phyloP scores from a whole-genome alignment of 2,329 filamentous ascomycete genomes.

The Dryadomyces quercus-mongolicae region DNA sequence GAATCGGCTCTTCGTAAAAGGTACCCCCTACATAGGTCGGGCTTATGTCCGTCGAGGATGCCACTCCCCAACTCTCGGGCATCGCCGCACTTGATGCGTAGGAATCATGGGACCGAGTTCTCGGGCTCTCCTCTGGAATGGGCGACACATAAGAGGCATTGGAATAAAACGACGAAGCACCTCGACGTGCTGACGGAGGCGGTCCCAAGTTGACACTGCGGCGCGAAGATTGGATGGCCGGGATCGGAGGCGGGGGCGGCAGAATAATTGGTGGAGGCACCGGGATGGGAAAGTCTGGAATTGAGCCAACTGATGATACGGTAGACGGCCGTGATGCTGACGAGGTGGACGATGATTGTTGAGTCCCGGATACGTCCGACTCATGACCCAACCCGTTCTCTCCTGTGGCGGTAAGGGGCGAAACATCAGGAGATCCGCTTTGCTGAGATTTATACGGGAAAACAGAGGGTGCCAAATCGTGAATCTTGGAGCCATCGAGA shows the following conservation, averaged over 20 bases:
- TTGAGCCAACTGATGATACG: conserved; percentile 40
- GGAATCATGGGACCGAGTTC: conserved; percentile 46
- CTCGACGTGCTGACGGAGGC: conserved; percentile 47
- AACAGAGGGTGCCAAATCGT: conserved; percentile 44
- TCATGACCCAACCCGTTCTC: conserved; percentile 21
- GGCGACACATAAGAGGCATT: conserved; percentile 58
- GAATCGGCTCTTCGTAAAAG: conserved; percentile 33
- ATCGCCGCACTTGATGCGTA: conserved; percentile 63
- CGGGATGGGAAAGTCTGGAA: conserved; percentile 46
- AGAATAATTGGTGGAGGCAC: conserved; percentile 15
- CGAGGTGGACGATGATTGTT: conserved; percentile 19
- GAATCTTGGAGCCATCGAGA: conserved; percentile 40
- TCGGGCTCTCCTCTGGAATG: conserved; percentile 59
- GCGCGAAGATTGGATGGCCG: conserved; percentile 17
- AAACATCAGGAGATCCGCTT: background rate
- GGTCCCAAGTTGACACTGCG: conserved; percentile 45
- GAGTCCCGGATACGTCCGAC: conserved; percentile 29
- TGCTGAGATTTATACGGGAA: conserved; percentile 15
- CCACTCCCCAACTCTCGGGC: conserved; percentile 52
- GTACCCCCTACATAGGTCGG: conserved; percentile 31
- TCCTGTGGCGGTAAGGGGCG: conserved; percentile 17
- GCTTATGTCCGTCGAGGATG: conserved; percentile 29
- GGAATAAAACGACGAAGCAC: conserved; percentile 53
- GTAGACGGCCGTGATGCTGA: conserved; percentile 40
- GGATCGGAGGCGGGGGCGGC: conserved; percentile 13